Conservation (phyloP, 2,329 filamentous ascomycete species). For the Epichloe bromicola region DNA sequence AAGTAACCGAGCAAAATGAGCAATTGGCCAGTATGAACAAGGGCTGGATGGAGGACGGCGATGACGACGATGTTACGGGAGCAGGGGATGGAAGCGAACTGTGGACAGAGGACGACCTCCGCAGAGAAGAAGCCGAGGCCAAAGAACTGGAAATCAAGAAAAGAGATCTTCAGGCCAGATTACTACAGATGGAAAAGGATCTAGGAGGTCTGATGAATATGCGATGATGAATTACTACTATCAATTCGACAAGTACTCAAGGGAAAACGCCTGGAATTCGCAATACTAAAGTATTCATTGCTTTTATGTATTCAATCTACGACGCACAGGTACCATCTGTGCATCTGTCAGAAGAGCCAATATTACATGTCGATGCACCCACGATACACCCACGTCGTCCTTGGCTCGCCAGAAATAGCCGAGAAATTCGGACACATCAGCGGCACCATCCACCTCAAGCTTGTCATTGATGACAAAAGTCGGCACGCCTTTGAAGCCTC, state of each 20-base stretch:
- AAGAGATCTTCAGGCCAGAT: conserved; percentile 38
- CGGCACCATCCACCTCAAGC: conserved; percentile 55
- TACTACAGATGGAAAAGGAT: conserved; percentile 43
- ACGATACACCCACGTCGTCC: conserved; percentile 11
- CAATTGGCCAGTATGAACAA: conserved; percentile 63
- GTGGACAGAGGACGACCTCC: conserved; percentile 56
- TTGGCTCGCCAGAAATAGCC: conserved; percentile 46
- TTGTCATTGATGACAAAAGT: conserved; percentile 60
- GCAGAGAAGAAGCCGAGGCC: conserved; percentile 54
- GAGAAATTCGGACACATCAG: conserved; percentile 55
- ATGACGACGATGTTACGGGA: conserved; percentile 41
- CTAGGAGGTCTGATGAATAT: conserved; percentile 40
- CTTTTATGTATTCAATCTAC: background rate
- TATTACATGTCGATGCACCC: background rate
- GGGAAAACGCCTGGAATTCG: background rate
- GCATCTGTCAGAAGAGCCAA: background rate
- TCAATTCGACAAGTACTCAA: background rate
- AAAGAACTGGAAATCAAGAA: conserved; percentile 43
- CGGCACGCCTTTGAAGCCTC: conserved; percentile 54
- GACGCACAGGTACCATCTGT: background rate
- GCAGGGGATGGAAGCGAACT: conserved; percentile 33
- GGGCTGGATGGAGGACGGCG: conserved; percentile 41
- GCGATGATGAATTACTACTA: conserved; percentile 19
- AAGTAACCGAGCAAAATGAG: conserved; percentile 62
- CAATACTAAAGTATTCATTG: background rate